Evolutionary conservation across 306 rosid genomes (phyloP).

Genomic region (Sphenostylis stenocarpa): DNA sequence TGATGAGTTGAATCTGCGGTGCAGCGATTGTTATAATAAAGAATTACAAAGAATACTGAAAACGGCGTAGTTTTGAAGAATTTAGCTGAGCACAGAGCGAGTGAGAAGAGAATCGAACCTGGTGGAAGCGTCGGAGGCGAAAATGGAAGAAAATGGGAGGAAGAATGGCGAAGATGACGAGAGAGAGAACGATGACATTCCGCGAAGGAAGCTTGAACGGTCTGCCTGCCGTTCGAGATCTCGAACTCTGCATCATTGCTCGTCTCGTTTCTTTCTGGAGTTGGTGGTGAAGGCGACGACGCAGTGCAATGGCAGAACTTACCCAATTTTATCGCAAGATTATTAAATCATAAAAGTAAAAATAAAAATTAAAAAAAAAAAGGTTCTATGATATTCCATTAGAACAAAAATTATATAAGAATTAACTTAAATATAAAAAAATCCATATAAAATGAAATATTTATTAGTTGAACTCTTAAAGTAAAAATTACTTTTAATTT

Average conservation of each 20-base stretch:
- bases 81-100: background rate
- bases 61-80: background rate
- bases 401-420: too few relatives aligned
- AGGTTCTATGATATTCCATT: too few relatives aligned
- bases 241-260: background rate
- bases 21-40: background rate
- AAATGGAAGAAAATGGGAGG: conserved; percentile 83
- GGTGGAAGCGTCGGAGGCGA: conserved; percentile 57
- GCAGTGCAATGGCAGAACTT: too few relatives aligned
- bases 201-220: conserved; percentile 38
- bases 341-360: too few relatives aligned
- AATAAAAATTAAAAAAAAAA: too few relatives aligned
- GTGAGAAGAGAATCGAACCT: conserved; percentile 25
- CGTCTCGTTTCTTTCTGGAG: background rate
- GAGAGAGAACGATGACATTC: conserved; percentile 42
- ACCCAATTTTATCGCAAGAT: too few relatives aligned
- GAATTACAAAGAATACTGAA: background rate
- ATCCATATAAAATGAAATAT: too few relatives aligned
- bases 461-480: too few relatives aligned
- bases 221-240: background rate
- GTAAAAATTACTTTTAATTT: too few relatives aligned
- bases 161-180: conserved; percentile 51
- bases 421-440: too few relatives aligned
- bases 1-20: conserved; percentile 49
- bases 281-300: background rate